Evolutionary conservation across 495 filamentous ascomycete species (phyloP).

Genomic region (Xylaria bambusicola): DNA sequence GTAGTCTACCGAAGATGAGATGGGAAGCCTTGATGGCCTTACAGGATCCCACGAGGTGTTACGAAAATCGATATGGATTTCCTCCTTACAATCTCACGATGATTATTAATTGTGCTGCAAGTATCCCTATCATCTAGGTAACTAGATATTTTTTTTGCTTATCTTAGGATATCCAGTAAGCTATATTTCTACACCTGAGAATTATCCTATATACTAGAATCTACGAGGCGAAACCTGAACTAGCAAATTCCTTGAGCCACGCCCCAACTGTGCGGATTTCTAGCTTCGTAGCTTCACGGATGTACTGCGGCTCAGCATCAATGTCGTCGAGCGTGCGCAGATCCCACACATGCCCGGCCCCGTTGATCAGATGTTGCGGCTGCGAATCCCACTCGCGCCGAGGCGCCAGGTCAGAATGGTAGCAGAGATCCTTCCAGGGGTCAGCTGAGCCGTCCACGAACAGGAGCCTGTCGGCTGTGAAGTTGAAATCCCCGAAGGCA

Average conservation of each 20-base stretch:
- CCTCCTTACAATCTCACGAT: too few species aligned
- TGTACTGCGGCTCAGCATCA: constrained; percentile 43
- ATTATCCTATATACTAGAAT: neutral
- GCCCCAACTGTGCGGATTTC: constrained; percentile 42
- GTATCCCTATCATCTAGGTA: too few species aligned
- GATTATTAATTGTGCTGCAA: too few species aligned
- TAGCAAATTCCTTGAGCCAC: constrained; percentile 32
- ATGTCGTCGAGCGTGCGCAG: constrained; percentile 40
- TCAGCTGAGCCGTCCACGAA: constrained; percentile 46
- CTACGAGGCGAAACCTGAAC: constrained; percentile 17
- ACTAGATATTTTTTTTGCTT: too few species aligned
- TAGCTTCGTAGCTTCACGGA: constrained; percentile 44
- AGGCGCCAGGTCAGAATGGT: constrained; percentile 39
- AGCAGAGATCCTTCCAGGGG: constrained; percentile 43
- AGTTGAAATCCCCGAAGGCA: constrained; percentile 39
- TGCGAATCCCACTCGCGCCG: constrained; percentile 32
- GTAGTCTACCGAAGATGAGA: too few species aligned
- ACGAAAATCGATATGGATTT: too few species aligned
- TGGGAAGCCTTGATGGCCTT: too few species aligned
- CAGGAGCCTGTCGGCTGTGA: constrained; percentile 41
- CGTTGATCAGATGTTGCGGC: constrained; percentile 43
- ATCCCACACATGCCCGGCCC: constrained; percentile 49
- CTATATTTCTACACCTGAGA: neutral
- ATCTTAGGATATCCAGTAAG: neutral
- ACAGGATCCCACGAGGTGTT: too few species aligned